phyloP scores from a whole-genome alignment of 805 yeast species.

The Blastobotrys robertii region DNA sequence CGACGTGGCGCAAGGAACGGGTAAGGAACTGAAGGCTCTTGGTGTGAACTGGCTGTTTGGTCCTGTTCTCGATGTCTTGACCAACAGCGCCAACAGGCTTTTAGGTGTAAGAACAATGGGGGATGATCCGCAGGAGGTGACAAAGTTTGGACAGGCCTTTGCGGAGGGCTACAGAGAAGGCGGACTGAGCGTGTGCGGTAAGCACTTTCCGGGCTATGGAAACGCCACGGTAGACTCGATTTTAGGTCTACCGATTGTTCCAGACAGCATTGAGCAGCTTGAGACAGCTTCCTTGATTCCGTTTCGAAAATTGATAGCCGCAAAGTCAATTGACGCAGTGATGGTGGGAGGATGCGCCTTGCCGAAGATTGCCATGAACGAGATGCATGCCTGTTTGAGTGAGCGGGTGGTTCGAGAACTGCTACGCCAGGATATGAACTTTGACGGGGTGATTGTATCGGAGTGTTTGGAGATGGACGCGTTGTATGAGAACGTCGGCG shows the following conservation, averaged over 20 bases:
- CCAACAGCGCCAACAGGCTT: constrained; percentile 45
- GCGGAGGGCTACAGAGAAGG: constrained; percentile 46
- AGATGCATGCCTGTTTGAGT: constrained; percentile 52
- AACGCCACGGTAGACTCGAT: constrained; percentile 49
- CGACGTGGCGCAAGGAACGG: constrained; percentile 44
- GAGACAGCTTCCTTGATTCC: constrained; percentile 42
- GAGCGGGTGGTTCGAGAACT: constrained; percentile 43
- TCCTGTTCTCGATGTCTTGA: constrained; percentile 53
- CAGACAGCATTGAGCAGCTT: constrained; percentile 45
- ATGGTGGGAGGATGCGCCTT: constrained; percentile 58
- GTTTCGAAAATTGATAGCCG: constrained; percentile 38
- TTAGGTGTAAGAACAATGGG: constrained; percentile 56
- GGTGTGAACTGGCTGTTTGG: constrained; percentile 50
- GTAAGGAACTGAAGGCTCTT: constrained; percentile 41
- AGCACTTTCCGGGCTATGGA: constrained; percentile 62
- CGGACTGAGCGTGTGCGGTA: constrained; percentile 46
- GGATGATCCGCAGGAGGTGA: constrained; percentile 48
- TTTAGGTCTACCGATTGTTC: constrained; percentile 48
- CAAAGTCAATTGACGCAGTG: constrained; percentile 39
- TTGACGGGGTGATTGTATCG: constrained; percentile 47
- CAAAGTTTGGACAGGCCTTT: constrained; percentile 43
- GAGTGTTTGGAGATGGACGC: constrained; percentile 60
- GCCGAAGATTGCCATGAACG: constrained; percentile 50
- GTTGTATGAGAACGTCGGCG: constrained; percentile 50
- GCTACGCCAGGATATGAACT: constrained; percentile 40